Percentiles rank a stretch among this genome's conserved stretches.
Conservation (phyloP, 441 rosid genomes). For the Jatropha multifida region DNA sequence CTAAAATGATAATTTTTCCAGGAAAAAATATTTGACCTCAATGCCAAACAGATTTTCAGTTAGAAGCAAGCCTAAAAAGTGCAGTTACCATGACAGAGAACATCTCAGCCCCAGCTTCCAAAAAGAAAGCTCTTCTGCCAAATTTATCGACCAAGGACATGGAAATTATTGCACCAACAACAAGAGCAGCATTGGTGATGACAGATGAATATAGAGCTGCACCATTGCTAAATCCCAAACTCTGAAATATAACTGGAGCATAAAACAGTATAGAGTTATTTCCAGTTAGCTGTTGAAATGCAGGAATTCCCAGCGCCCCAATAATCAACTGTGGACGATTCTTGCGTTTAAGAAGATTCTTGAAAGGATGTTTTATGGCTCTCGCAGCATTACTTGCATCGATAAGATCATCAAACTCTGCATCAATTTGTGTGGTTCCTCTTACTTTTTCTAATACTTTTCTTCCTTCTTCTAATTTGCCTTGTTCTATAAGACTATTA, state of each 20-base stretch:
- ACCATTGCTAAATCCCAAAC: constrained; percentile 69
- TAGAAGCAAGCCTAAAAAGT: background rate
- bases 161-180: constrained; percentile 60
- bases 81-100: constrained; percentile 56
- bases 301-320: constrained; percentile 83
- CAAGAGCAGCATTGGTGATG: constrained; percentile 64
- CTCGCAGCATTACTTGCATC: constrained; percentile 77
- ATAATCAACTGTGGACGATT: constrained; percentile 78
- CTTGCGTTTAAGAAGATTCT: constrained; percentile 57
- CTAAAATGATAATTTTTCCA: too few species aligned
- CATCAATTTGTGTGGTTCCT: constrained; percentile 67
- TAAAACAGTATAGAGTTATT: constrained; percentile 88
- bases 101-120: constrained; percentile 88
- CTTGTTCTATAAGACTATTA: constrained; percentile 85
- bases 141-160: constrained; percentile 69
- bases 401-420: constrained; percentile 71
- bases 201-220: constrained; percentile 65
- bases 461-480: constrained; percentile 62
- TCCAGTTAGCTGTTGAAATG: constrained; percentile 85
- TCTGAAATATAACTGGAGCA: constrained; percentile 88
- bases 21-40: too few species aligned
- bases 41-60: too few species aligned
- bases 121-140: constrained; percentile 76
- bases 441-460: constrained; percentile 61
- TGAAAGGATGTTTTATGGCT: constrained; percentile 67